Conservation (phyloP, 2,329 filamentous ascomycete genomes). For the Calonectria honghensis region DNA sequence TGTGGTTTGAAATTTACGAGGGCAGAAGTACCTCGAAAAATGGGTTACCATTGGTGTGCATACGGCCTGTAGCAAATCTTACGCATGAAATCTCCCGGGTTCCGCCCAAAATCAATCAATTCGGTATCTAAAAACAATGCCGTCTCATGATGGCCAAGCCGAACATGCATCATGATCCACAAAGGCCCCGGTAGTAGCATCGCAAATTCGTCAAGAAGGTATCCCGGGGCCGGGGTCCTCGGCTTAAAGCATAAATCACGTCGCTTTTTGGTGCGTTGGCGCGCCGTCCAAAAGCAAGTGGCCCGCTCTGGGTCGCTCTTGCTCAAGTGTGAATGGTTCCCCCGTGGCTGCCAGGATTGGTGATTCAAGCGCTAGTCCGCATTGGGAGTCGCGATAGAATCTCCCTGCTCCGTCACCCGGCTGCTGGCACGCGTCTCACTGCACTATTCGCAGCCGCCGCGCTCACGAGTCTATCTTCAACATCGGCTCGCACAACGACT, state of each 20-base stretch:
- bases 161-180: constrained; percentile 30
- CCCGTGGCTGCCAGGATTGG: constrained; percentile 47
- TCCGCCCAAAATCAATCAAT: constrained; percentile 14
- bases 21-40: constrained; percentile 16
- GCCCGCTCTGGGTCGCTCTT: constrained; percentile 44
- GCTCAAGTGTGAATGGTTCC: constrained; percentile 48
- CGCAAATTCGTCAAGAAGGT: constrained; percentile 27
- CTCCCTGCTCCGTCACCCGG: constrained; percentile 54
- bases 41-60: neutral
- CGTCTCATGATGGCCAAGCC: constrained; percentile 30
- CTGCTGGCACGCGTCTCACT: constrained; percentile 57
- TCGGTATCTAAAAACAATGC: constrained; percentile 14
- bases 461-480: constrained; percentile 46
- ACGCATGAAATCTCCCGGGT: neutral
- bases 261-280: constrained; percentile 27
- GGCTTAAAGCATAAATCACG: constrained; percentile 37
- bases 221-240: constrained; percentile 19
- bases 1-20: constrained; percentile 25
- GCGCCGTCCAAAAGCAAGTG: constrained; percentile 41
- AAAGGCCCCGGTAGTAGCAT: constrained; percentile 34
- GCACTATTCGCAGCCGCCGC: constrained; percentile 46
- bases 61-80: neutral
- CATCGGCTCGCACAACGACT: constrained; percentile 47
- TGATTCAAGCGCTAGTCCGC: constrained; percentile 53
- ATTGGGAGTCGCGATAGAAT: constrained; percentile 57